Percentiles rank a stretch among this genome's conserved stretches.
Evolutionary conservation across 2,329 filamentous ascomycete species (phyloP).

Genomic region (Penicillium sp.): DNA sequence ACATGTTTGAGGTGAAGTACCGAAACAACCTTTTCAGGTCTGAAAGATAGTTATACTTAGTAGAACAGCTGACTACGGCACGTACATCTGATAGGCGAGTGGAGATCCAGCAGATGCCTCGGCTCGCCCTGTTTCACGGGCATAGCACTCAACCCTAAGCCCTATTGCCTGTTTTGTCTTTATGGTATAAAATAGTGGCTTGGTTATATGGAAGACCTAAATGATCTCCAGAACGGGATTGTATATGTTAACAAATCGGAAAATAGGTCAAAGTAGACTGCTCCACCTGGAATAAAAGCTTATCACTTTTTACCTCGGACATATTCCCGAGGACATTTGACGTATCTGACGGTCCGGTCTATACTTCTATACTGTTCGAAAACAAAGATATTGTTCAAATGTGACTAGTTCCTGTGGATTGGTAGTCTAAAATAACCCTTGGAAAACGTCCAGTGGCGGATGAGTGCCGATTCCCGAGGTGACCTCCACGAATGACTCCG

Average conservation of each 20-base stretch:
- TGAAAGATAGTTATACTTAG: not conserved
- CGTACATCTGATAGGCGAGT: not conserved
- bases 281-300: not conserved
- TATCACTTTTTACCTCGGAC: not conserved
- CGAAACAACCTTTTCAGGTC: too few relatives aligned
- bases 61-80: not conserved
- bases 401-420: not conserved
- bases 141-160: slow-evolving; percentile 14
- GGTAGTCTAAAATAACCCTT: not conserved
- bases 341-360: too few relatives aligned
- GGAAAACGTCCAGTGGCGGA: not conserved
- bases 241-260: not conserved
- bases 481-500: slow-evolving; percentile 4
- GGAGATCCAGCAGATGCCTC: slow-evolving; percentile 9
- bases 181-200: not conserved
- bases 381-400: not conserved
- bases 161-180: slow-evolving; percentile 14
- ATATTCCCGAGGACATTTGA: too few relatives aligned
- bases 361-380: not conserved
- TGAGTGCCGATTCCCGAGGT: slow-evolving; percentile 11
- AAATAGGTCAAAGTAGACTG: not conserved
- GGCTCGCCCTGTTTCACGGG: slow-evolving; percentile 6
- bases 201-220: too few relatives aligned
- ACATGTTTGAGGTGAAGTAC: slow-evolving; percentile 15
- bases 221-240: too few relatives aligned